Evolutionary conservation across 129 eudicot genomes (phyloP), one percentile per base, ranked within the genome.

Genomic region (Lactuca sativa): DNA sequence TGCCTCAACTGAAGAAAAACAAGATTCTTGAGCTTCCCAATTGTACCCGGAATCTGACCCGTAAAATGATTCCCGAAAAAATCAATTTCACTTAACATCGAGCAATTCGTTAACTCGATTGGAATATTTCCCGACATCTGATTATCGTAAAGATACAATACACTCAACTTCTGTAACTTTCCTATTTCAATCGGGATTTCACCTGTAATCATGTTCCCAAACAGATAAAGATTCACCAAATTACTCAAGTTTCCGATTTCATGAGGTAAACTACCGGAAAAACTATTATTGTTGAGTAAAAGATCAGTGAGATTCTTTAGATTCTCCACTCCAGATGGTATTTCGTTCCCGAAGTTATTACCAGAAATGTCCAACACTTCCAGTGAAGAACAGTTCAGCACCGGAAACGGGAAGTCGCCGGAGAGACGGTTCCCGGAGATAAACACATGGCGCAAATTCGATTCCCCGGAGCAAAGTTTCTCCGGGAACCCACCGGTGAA

Each of bases 71-170:
- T 89, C 16, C 96, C 96, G 43, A 85, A 93, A 76, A 93, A 85
- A 79, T 93, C 98, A 13, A 93, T 62, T 56, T 85, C 90, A 6
- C 70, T 70, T 62, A 93, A 78, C 71, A 86, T 86, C 25, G 91
- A 64, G 79, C 98, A 93, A 73, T 93, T 89, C 44, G 82, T 89
- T 49, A 93, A 49, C 90, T 93, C 95, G 36, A n/a, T 52, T 10
- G 96, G 98, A 21, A 93, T 93, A 54, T 43, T 79, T 34, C 98
- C 98, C 3, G 98, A 86, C 86, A 93, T 74, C 70, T 85, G 96
- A 74, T 86, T 93, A 67, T 93, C 98, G 55, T 93, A 89, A 52
- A 93, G 87, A 78, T 93, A 93, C 71, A 93, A 32, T 12, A 70
- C 34, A 61, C 84, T 83, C 62, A 93, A 32, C 68, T 61, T 75